A percentile compares a stretch with the other conserved stretches of the same genome.
These are phyloP conservation scores for Senecio squalidus DNA, from an alignment of 140 eudicot species.

Conservation along the genomic window DNA sequence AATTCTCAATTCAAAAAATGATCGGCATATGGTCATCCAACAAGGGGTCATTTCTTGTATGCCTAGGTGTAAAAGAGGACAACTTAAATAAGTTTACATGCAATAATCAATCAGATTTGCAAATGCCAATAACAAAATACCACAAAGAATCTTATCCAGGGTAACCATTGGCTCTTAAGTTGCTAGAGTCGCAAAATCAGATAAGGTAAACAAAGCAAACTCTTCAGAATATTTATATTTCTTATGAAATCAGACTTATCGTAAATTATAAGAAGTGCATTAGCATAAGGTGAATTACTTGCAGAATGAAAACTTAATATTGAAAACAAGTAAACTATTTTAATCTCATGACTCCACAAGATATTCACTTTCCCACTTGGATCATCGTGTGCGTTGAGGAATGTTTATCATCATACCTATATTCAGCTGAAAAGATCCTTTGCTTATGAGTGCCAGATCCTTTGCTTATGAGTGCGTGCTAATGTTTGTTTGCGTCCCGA, in stretches of 20 bases:
- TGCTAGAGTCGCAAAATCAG: slow-evolving; percentile 4
- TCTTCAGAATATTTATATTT: neutral
- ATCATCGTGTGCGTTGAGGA: neutral
- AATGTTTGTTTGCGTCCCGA: neutral
- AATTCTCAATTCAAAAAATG: slow-evolving; percentile 3
- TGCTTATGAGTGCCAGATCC: neutral
- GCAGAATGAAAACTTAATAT: neutral
- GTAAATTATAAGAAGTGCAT: neutral
- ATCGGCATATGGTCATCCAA: neutral
- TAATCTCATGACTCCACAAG: neutral
- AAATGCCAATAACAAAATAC: slow-evolving; percentile 12
- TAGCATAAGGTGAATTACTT: slow-evolving; percentile 5
- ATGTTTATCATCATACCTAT: slow-evolving; percentile 6
- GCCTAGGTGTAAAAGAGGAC: slow-evolving; percentile 10
- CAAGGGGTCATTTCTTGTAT: neutral
- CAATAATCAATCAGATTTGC: neutral
- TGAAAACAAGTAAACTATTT: neutral
- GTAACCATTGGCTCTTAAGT: slow-evolving; percentile 6
- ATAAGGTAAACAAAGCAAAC: neutral
- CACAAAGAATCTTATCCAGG: neutral
- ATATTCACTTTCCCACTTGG: neutral
- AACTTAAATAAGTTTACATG: neutral
- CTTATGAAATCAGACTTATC: neutral
- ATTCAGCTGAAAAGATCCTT: neutral
- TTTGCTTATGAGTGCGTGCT: neutral